These are phyloP conservation scores for Fraxinus platypoda DNA, from an alignment of 305 asterid genomes.

Conservation along the genomic window DNA sequence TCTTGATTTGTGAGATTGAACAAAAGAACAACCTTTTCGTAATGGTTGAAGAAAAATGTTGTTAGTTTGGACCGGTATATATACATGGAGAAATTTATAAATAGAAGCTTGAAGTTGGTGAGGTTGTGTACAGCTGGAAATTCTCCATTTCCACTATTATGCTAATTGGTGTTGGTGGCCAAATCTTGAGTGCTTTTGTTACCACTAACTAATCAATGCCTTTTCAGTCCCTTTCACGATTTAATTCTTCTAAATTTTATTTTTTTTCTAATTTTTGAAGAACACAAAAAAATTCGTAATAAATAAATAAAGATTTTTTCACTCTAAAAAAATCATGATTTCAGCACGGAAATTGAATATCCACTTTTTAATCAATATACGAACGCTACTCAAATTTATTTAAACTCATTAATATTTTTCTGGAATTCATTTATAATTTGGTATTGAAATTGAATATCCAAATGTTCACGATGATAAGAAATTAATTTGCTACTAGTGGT, in stretches of 20 bases:
- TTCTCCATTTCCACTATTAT: neutral
- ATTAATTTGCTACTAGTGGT: neutral
- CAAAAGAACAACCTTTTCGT: neutral
- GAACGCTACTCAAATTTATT: neutral
- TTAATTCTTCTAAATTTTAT: neutral
- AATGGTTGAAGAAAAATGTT: conserved; percentile 11
- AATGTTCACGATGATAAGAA: neutral
- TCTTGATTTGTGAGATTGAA: neutral
- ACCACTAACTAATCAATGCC: neutral
- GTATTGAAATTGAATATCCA: neutral
- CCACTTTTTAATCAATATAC: neutral
- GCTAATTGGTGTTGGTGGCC: neutral
- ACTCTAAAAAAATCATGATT: neutral
- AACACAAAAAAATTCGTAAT: neutral
- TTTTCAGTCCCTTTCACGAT: neutral
- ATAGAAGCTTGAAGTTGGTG: conserved; percentile 20
- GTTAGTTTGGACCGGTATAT: conserved; percentile 2
- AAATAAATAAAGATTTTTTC: neutral
- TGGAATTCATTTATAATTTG: neutral
- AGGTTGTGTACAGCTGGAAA: conserved; percentile 6
- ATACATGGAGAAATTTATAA: neutral
- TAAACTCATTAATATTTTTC: neutral
- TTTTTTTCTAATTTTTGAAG: neutral
- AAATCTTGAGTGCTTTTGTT: neutral
- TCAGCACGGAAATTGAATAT: neutral